Percentiles rank a stretch among this genome's conserved stretches.
These are phyloP conservation scores for Aureobasidium melanogenum DNA, from an alignment of 2,329 filamentous ascomycete genomes.

Conservation along the genomic window DNA sequence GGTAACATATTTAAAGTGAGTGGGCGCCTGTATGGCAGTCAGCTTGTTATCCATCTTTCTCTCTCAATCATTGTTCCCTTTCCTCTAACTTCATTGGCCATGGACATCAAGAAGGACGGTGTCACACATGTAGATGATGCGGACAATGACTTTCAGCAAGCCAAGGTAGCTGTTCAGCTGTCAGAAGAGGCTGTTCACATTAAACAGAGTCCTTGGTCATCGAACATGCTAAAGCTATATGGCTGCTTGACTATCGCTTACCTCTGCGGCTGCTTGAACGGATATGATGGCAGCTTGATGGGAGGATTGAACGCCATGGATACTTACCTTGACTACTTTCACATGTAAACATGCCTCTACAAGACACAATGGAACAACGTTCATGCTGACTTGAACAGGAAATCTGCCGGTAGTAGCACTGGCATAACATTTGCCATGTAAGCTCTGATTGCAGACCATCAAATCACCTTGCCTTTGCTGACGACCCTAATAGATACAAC, in stretches of 20 bases:
- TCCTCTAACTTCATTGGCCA: not conserved
- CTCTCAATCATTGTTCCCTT: not conserved
- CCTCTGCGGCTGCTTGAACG: constrained; percentile 9
- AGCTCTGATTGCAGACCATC: constrained; percentile 30
- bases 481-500: constrained; percentile 30
- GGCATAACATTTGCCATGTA: constrained; percentile 44
- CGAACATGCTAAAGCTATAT: not conserved
- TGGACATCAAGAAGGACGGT: constrained; percentile 3
- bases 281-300: constrained; percentile 10
- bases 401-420: constrained; percentile 20
- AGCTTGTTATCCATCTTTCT: not conserved
- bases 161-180: constrained; percentile 1
- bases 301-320: not conserved
- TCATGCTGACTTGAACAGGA: not conserved
- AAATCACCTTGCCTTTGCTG: constrained; percentile 19
- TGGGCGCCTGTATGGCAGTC: not conserved
- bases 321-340: not conserved
- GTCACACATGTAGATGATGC: constrained; percentile 1
- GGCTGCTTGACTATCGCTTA: constrained; percentile 3
- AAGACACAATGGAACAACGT: not conserved
- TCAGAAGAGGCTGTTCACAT: not conserved
- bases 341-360: not conserved
- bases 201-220: not conserved
- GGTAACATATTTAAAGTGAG: not conserved
- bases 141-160: not conserved